Evolutionary conservation across 371 early-diverging fungal genomes (phyloP), one percentile per base, ranked within the genome.

Genomic region (Polyrhizophydium stewartii): DNA sequence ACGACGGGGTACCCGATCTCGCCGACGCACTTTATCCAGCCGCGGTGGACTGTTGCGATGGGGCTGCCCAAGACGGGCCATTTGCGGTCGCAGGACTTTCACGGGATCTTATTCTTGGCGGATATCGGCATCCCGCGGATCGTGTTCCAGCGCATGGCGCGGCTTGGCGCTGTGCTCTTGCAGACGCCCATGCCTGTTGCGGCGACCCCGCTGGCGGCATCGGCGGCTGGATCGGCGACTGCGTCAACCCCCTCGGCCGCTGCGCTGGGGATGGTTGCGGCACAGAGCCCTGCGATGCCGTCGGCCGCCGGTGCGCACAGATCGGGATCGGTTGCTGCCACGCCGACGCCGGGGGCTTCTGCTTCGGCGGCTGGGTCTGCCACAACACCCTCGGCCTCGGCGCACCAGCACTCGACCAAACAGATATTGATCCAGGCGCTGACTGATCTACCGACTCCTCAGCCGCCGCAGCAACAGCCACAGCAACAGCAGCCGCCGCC

Each of bases 101-200:
- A 85, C 2, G 93, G 91, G 10, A 88, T 87, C 53, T 55, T 92
- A 43, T 88, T 87, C 62, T 59, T 92, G 64, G 86, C 87, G 0
- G 93, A 92, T 66, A 70, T 90, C n/a, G 91, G 91, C 12, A 82
- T 90, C 43, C 89, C 91, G 0, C 64, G 74, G 24, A 57, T 69
- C 16, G 83, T 85, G 32, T 89, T 87, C 82, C 79, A 85, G 53
- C 75, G 38, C 30, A 38, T 12, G 10, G 22, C 5, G 10, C 9
- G 41, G 35, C 37, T 25, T 2, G 56, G 35, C 13, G 50, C 50
- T 19, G 47, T 21, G 47, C 38, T n/a, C 38, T 37, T 16, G 7
- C 38, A 37, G n/a, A n/a, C n/a, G n/a, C 6, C 43, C 13, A 21
- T n/a, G n/a, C 3, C 43, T 13, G 21, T 19, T 13, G 43, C 43